Evolutionary conservation across 2,329 filamentous ascomycete species (phyloP).

Genomic region (Pyricularia grisea): DNA sequence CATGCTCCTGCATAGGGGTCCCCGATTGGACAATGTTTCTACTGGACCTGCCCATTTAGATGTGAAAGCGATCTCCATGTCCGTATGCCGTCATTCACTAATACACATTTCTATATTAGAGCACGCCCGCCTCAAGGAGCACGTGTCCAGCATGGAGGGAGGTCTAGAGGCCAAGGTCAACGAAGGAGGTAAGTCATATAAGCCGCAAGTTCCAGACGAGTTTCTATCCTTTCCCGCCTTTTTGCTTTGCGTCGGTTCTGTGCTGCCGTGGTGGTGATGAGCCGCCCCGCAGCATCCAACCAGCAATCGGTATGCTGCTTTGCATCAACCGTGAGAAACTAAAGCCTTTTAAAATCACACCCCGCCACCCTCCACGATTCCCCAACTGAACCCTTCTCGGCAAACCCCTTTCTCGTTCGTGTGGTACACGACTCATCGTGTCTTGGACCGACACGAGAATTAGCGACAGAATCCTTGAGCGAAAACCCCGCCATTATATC

Average conservation of each 20-base stretch:
- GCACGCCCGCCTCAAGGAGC: constrained; percentile 87
- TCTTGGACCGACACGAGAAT: not conserved
- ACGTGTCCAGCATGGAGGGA: constrained; percentile 77
- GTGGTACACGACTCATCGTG: not conserved
- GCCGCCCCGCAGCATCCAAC: not conserved
- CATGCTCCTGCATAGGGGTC: not conserved
- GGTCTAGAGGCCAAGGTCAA: constrained; percentile 83
- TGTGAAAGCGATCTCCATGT: not conserved
- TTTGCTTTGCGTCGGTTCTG: constrained; percentile 3
- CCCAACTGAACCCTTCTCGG: not conserved
- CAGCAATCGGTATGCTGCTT: not conserved
- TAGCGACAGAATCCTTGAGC: not conserved
- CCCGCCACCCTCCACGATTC: not conserved
- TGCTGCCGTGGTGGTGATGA: not conserved
- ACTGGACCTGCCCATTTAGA: not conserved
- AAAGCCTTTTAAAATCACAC: not conserved
- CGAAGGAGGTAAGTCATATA: constrained; percentile 70
- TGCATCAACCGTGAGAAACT: not conserved
- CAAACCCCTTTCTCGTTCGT: not conserved
- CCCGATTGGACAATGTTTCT: not conserved
- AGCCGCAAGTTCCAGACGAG: constrained; percentile 13
- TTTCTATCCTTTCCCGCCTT: constrained; percentile 13
- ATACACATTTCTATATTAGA: constrained; percentile 38
- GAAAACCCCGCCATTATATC: not conserved
- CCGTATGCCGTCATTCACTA: not conserved